Evolutionary conservation across 1,284 basidiomycete genomes (phyloP).

Genomic region (Leccinum cinnamomeum): DNA sequence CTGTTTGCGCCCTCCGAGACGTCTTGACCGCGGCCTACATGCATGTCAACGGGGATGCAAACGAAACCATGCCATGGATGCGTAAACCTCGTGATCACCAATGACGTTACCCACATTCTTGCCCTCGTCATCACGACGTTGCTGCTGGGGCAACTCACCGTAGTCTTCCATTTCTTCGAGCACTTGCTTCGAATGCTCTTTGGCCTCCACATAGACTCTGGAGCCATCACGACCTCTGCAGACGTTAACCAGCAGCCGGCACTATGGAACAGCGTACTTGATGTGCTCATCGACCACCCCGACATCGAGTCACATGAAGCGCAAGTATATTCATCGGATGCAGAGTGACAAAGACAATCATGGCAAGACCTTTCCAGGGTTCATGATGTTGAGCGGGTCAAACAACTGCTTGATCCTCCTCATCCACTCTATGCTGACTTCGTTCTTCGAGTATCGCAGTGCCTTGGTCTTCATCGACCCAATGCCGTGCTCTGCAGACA

Average conservation of each 20-base stretch:
- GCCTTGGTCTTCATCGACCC: conserved; percentile 94
- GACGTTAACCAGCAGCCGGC: not conserved
- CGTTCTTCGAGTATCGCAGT: conserved; percentile 85
- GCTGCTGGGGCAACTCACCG: conserved; percentile 19
- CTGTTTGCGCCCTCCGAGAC: conserved; percentile 40
- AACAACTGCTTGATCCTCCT: conserved; percentile 88
- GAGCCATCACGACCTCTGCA: conserved; percentile 21
- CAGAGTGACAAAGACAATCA: conserved; percentile 1
- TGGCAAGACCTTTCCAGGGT: conserved; percentile 78
- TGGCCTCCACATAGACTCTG: conserved; percentile 45
- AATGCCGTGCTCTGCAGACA: conserved; percentile 97
- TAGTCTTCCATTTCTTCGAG: conserved; percentile 40
- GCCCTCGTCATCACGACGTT: not conserved
- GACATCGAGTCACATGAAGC: not conserved
- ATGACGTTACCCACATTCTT: conserved; percentile 27
- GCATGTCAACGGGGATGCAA: not conserved
- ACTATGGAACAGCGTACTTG: not conserved
- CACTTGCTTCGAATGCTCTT: conserved; percentile 47
- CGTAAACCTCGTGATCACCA: conserved; percentile 30
- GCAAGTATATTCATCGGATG: not conserved
- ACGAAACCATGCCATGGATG: not conserved
- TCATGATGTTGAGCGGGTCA: conserved; percentile 91
- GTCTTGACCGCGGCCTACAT: conserved; percentile 35
- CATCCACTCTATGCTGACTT: conserved; percentile 85
- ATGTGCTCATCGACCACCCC: not conserved